Percentiles rank a stretch among this genome's conserved stretches.
Conservation (phyloP, 768 basidiomycete genomes). For the Trametes meyenii region DNA sequence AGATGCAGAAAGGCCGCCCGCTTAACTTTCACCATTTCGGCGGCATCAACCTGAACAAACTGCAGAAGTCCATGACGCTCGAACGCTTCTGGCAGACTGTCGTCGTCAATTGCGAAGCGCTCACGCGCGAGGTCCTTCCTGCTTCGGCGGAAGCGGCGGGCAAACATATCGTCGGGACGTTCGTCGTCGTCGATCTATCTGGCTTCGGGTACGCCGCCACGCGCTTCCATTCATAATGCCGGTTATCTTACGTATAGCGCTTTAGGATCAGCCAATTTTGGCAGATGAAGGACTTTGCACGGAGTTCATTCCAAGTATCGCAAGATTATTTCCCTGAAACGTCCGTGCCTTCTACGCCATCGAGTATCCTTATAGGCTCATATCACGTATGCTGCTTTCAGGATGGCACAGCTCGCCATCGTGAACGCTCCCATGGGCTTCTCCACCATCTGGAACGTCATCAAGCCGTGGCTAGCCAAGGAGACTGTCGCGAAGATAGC, state of each 20-base stretch:
- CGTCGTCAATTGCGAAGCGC: conserved; percentile 65
- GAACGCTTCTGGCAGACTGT: conserved; percentile 53
- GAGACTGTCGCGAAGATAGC: conserved; percentile 72
- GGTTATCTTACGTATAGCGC: no score
- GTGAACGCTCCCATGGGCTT: conserved; percentile 76
- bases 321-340: conserved; percentile 82
- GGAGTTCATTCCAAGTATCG: conserved; percentile 69
- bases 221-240: not conserved
- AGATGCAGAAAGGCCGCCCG: conserved; percentile 64
- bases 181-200: conserved; percentile 72
- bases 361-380: not conserved
- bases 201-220: conserved; percentile 59
- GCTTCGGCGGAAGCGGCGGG: conserved; percentile 62
- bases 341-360: conserved; percentile 40
- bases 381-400: conserved; percentile 28
- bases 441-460: conserved; percentile 68
- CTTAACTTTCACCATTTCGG: conserved; percentile 69
- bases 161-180: conserved; percentile 48
- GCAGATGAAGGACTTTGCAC: conserved; percentile 70
- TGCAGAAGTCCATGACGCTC: conserved; percentile 35
- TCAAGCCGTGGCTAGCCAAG: conserved; percentile 74
- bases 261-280: conserved; percentile 68
- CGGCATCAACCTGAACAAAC: conserved; percentile 47
- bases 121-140: conserved; percentile 68
- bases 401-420: conserved; percentile 73